Percentiles rank a stretch among this genome's conserved stretches.
Evolutionary conservation across 2,329 filamentous ascomycete species (phyloP).

Genomic region (Pochonia chlamydosporia): DNA sequence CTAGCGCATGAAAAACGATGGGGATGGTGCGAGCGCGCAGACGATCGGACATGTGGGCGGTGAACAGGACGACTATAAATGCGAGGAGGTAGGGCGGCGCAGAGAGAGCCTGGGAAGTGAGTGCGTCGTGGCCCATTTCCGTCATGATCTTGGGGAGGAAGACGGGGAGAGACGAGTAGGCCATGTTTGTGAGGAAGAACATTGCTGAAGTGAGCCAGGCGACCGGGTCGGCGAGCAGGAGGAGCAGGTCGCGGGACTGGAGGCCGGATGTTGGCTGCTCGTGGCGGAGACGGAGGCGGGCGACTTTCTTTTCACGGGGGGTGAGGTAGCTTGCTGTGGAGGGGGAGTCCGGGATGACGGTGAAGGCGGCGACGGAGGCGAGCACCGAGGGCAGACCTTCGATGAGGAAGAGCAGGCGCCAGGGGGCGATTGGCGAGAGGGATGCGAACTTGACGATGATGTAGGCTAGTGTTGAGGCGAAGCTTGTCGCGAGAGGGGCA

Average conservation of each 20-base stretch:
- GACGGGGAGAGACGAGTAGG: slow-evolving; percentile 81
- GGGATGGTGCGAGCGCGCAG: slow-evolving; percentile 56
- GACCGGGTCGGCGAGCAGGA: slow-evolving; percentile 30
- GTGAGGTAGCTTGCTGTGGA: slow-evolving; percentile 59
- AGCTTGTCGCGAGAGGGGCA: slow-evolving; percentile 69
- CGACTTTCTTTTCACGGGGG: slow-evolving; percentile 61
- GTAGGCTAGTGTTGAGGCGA: slow-evolving; percentile 76
- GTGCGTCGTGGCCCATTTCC: slow-evolving; percentile 65
- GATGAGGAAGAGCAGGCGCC: slow-evolving; percentile 78
- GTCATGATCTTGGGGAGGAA: slow-evolving; percentile 78
- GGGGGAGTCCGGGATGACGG: slow-evolving; percentile 70
- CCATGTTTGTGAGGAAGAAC: slow-evolving; percentile 84
- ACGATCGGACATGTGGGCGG: slow-evolving; percentile 67
- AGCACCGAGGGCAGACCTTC: slow-evolving; percentile 82
- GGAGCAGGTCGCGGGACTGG: slow-evolving; percentile 49
- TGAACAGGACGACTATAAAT: slow-evolving; percentile 66
- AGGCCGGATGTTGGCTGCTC: slow-evolving; percentile 37
- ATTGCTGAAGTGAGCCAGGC: slow-evolving; percentile 70
- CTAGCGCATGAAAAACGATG: slow-evolving; percentile 62
- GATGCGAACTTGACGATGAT: slow-evolving; percentile 65
- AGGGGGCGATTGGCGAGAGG: slow-evolving; percentile 65
- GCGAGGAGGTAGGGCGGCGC: slow-evolving; percentile 77
- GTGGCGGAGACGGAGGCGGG: slow-evolving; percentile 58
- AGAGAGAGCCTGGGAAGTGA: slow-evolving; percentile 69
- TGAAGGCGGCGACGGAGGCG: slow-evolving; percentile 68